Conservation (phyloP, 306 rosid genomes). For the Carpinus fangiana region DNA sequence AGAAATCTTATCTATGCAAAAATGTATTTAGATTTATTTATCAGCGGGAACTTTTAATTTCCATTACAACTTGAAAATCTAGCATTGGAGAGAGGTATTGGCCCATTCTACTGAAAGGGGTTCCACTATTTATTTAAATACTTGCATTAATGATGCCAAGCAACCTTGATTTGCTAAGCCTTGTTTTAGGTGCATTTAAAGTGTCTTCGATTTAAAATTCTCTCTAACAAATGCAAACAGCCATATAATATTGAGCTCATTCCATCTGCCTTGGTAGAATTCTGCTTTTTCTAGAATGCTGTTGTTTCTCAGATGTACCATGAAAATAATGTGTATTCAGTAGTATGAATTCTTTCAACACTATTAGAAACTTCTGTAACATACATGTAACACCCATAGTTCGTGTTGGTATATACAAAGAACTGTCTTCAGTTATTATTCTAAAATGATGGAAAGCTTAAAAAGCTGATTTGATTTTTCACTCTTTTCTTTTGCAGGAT, state of each 20-base stretch:
- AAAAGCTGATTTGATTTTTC: slow-evolving; percentile 2
- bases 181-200: not conserved
- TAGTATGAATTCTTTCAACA: not conserved
- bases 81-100: not conserved
- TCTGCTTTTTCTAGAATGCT: not conserved
- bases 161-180: not conserved
- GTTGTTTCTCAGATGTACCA: not conserved
- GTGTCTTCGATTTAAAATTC: not conserved
- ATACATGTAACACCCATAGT: not conserved
- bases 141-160: not conserved
- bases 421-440: not conserved
- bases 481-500: slow-evolving; percentile 50
- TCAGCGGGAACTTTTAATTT: not conserved
- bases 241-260: not conserved
- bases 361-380: too few relatives aligned
- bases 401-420: not conserved
- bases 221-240: not conserved
- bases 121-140: not conserved
- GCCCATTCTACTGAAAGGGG: not conserved
- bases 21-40: not conserved
- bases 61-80: not conserved
- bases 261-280: not conserved
- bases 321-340: not conserved
- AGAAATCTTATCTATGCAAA: not conserved
- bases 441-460: not conserved